Base-by-base conservation (phyloP, 1,139 yeast species). In the Lodderomyces pseudojiufengensis region DNA sequence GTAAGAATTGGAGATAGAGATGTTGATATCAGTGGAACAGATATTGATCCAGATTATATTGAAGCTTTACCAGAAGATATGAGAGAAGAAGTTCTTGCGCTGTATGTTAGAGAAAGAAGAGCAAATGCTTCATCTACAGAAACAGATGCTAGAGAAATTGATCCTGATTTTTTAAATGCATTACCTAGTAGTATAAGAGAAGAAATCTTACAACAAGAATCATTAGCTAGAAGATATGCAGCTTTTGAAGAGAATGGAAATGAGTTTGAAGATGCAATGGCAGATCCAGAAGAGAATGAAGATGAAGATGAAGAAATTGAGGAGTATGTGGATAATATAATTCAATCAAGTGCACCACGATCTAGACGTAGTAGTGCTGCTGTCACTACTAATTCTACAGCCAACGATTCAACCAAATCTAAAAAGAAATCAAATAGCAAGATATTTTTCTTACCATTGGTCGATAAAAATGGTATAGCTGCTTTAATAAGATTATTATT, bases 31-130 rank as follows among this genome's bases (percentile, higher is more conserved):
- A 77, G 94, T 37, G 94, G 90, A 0, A 81, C 95, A 3, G 97
- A 87, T 39, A 87, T 90, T 41, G 97, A 90, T 58, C 95, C 95
- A 0, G 94, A 84, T 48, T 90, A 88, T 54, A 70, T 90, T 45
- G 85, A 83, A 48, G 97, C 96, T 0, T 68, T 90, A 26, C 97
- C 97, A 0, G 95, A 85, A 33, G 95, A 86, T 37, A 84, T 90
- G 84, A 70, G 96, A 36, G 95, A 88, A 46, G 97, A 90, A 51
- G 97, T 88, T 0, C 79, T 87, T 51, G 79, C 94, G 0, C 95
- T 88, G 48, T 95, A 88, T 54, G 68, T 88, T 4, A 68, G 92
- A 31, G 95, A 87, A 45, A 54, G 75, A 43, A 51, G 80, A 36
- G 78, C 70, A 47, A 82, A 64, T 64, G 79, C 80, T 3, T 56